Percentiles rank a stretch among this genome's conserved stretches.
These are phyloP conservation scores for Fraxinus nigra DNA, from an alignment of 305 asterid genomes.

Conservation along the genomic window DNA sequence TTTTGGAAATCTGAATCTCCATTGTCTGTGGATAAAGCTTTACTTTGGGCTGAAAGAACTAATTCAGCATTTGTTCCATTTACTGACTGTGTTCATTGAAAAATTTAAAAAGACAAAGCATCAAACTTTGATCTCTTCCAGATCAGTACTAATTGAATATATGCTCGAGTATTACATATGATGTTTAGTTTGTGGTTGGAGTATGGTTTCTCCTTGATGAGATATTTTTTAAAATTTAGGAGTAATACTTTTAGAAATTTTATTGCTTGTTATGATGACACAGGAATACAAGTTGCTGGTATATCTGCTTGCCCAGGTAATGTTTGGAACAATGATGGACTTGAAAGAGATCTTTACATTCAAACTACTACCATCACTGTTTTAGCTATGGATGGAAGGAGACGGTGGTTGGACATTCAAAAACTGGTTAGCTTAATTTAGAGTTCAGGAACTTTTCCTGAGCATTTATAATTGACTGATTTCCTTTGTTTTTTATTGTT, in stretches of 20 bases:
- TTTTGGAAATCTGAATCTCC: slow-evolving; percentile 48
- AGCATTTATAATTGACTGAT: slow-evolving; percentile 15
- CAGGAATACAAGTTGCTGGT: slow-evolving; percentile 46
- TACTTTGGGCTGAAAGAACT: slow-evolving; percentile 21
- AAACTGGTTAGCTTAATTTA: slow-evolving; percentile 66
- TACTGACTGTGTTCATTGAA: neutral
- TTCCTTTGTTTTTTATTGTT: slow-evolving; percentile 12
- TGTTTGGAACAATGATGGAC: slow-evolving; percentile 82
- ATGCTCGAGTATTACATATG: slow-evolving; percentile 20
- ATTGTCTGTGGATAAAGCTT: slow-evolving; percentile 3
- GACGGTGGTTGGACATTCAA: slow-evolving; percentile 96
- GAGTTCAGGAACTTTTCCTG: slow-evolving; percentile 19
- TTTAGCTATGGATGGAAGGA: slow-evolving; percentile 98
- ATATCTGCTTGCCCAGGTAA: slow-evolving; percentile 61
- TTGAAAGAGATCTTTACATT: slow-evolving; percentile 82
- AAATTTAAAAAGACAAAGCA: neutral
- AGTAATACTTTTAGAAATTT: slow-evolving; percentile 14
- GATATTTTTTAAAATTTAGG: slow-evolving; percentile 20
- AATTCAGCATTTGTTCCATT: neutral
- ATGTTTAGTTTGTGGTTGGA: slow-evolving; percentile 15
- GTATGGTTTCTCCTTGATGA: slow-evolving; percentile 13
- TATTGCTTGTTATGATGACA: slow-evolving; percentile 26
- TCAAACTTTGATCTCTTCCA: neutral
- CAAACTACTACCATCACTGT: slow-evolving; percentile 72
- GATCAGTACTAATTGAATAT: neutral